Conservation (phyloP, 73 alveolate species). For the Uronychia setigera region DNA sequence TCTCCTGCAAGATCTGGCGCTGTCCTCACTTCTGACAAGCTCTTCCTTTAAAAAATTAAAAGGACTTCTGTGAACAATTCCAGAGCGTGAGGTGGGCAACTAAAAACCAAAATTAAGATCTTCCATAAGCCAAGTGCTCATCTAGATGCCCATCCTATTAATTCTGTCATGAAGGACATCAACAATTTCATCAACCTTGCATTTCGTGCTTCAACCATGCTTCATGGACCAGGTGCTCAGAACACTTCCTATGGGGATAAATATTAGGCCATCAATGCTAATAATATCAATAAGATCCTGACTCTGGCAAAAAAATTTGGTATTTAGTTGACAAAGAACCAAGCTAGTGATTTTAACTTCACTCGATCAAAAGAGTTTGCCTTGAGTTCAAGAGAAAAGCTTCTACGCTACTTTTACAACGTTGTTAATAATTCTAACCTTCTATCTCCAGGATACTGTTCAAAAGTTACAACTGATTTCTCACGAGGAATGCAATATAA, state of each 20-base stretch:
- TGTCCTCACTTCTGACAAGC: background rate
- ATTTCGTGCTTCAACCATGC: background rate
- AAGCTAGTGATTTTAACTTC: background rate
- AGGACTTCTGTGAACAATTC: background rate
- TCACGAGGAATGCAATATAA: conserved; percentile 2
- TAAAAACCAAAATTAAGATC: background rate
- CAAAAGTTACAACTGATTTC: background rate
- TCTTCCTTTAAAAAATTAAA: background rate
- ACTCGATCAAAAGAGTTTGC: background rate
- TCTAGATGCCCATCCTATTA: background rate
- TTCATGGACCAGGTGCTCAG: background rate
- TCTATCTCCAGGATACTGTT: background rate
- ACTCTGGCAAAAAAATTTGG: background rate
- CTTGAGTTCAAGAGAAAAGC: background rate
- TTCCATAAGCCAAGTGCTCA: background rate
- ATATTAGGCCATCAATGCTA: background rate
- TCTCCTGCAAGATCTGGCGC: background rate
- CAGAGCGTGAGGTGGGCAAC: background rate
- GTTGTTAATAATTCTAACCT: background rate
- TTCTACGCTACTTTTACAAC: background rate
- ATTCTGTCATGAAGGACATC: background rate
- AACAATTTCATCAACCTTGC: background rate
- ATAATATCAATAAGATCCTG: background rate
- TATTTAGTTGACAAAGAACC: background rate
- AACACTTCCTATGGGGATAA: background rate